phyloP scores from a whole-genome alignment of 164 flowering plant genomes.

The Piper betle region DNA sequence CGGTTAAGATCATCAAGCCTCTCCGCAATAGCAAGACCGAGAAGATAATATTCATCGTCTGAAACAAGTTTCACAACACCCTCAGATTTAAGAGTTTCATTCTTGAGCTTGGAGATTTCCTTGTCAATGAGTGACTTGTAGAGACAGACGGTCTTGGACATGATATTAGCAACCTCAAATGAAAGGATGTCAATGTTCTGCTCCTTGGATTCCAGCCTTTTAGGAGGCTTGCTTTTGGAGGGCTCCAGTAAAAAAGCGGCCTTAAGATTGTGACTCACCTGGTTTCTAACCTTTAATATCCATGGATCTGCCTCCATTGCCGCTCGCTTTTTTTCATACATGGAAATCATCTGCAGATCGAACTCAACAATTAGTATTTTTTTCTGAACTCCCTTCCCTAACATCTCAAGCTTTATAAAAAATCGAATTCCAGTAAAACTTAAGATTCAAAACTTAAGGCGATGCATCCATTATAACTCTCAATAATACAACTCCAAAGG shows the following conservation, averaged over 20 bases:
- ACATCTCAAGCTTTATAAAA: too few relatives aligned
- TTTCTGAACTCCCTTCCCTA: not conserved
- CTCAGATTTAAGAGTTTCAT: constrained; percentile 47
- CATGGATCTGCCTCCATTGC: constrained; percentile 90
- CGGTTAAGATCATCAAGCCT: constrained; percentile 71
- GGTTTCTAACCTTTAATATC: constrained; percentile 75
- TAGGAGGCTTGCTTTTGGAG: constrained; percentile 30
- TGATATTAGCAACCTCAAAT: constrained; percentile 81
- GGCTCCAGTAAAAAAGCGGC: constrained; percentile 45
- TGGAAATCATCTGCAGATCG: not conserved
- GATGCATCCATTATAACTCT: too few relatives aligned
- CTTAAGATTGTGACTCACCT: constrained; percentile 82
- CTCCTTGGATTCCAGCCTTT: constrained; percentile 18
- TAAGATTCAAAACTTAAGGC: too few relatives aligned
- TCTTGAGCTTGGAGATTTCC: constrained; percentile 47
- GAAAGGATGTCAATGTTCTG: constrained; percentile 68
- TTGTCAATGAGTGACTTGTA: constrained; percentile 56
- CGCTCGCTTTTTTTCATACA: constrained; percentile 3
- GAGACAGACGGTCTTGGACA: constrained; percentile 72
- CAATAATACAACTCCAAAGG: too few relatives aligned
- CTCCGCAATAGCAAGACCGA: constrained; percentile 61
- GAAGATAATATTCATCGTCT: constrained; percentile 38
- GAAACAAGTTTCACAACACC: constrained; percentile 65
- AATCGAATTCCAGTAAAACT: too few relatives aligned
- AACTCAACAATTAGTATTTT: too few relatives aligned